A percentile compares a stretch with the other conserved stretches of the same genome.
These are phyloP conservation scores for Amanita muscaria DNA, from an alignment of 768 basidiomycete species.

Conservation along the genomic window DNA sequence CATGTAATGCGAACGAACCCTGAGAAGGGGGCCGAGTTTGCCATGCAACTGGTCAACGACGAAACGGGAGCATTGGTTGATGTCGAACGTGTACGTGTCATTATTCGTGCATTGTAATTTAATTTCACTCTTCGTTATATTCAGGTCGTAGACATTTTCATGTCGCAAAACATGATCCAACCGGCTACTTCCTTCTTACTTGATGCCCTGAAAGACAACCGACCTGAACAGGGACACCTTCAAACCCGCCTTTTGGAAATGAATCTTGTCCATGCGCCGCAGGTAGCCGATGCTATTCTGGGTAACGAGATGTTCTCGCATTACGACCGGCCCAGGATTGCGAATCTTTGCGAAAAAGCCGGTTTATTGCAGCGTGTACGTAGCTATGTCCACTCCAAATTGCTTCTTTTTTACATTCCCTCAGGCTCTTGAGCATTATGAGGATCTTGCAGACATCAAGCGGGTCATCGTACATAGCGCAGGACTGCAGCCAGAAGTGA, in stretches of 20 bases:
- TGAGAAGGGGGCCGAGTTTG: conserved; percentile 97
- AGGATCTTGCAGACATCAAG: conserved; percentile 97
- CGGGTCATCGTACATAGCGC: conserved; percentile 92
- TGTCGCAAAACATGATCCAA: conserved; percentile 99
- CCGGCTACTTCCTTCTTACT: conserved; percentile 96
- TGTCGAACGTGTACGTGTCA: conserved; percentile 60
- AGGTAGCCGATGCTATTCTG: conserved; percentile 97
- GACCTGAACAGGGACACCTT: conserved; percentile 90
- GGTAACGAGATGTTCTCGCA: conserved; percentile 98
- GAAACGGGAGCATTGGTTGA: conserved; percentile 90
- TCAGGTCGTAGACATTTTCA: conserved; percentile 96
- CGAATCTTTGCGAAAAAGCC: conserved; percentile 97
- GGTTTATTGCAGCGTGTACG: conserved; percentile 86
- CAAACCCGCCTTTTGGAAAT: conserved; percentile 97
- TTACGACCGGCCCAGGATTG: conserved; percentile 93
- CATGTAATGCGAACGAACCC: conserved; percentile 95
- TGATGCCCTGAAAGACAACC: conserved; percentile 97
- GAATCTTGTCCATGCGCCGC: conserved; percentile 95
- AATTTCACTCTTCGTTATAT: not conserved
- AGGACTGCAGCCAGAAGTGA: conserved; percentile 73
- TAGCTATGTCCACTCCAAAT: conserved; percentile 7
- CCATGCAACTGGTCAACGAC: conserved; percentile 88
- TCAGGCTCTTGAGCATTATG: conserved; percentile 95
- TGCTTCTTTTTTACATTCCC: conserved; percentile 9
- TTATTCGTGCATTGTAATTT: conserved; percentile 5